Conservation (phyloP, 2,329 filamentous ascomycete genomes). For the Paramyrothecium roridum region DNA sequence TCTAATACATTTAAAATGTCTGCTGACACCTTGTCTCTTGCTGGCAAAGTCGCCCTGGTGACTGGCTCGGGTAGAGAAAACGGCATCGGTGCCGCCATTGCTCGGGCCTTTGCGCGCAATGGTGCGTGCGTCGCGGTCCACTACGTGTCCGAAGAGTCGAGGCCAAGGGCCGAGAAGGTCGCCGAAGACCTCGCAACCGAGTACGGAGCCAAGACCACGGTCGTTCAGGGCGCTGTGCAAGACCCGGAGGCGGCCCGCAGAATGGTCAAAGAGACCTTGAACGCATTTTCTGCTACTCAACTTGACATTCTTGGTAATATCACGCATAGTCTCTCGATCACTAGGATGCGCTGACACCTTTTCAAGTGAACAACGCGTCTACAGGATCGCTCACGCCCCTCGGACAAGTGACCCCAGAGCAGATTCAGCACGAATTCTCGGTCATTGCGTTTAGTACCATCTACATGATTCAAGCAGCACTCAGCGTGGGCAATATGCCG, state of each 20-base stretch:
- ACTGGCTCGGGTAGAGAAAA: constrained; percentile 37
- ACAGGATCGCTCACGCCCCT: constrained; percentile 9
- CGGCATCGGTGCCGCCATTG: constrained; percentile 36
- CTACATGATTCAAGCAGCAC: constrained; percentile 26
- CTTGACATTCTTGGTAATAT: constrained; percentile 34
- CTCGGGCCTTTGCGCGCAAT: constrained; percentile 26
- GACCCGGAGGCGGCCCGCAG: constrained; percentile 13
- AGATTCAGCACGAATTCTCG: constrained; percentile 22
- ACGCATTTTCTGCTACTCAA: constrained; percentile 22
- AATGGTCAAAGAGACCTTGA: constrained; percentile 27
- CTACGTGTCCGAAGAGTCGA: constrained; percentile 29
- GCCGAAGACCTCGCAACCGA: constrained; percentile 19
- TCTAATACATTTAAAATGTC: constrained; percentile 3
- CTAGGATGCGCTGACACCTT: not conserved
- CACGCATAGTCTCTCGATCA: not conserved
- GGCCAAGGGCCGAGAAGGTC: constrained; percentile 21
- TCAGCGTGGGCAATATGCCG: constrained; percentile 21
- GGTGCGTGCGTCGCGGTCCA: constrained; percentile 33
- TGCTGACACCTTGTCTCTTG: constrained; percentile 21
- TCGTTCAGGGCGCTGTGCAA: constrained; percentile 22
- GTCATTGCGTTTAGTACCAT: constrained; percentile 27
- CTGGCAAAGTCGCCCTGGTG: constrained; percentile 35
- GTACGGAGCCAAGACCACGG: constrained; percentile 20
- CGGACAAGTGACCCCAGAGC: constrained; percentile 16
- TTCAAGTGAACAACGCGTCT: constrained; percentile 30